Evolutionary conservation across 2,329 filamentous ascomycete species (phyloP), one percentile per base, ranked within the genome.

Genomic region (Penicillium sclerotiorum): DNA sequence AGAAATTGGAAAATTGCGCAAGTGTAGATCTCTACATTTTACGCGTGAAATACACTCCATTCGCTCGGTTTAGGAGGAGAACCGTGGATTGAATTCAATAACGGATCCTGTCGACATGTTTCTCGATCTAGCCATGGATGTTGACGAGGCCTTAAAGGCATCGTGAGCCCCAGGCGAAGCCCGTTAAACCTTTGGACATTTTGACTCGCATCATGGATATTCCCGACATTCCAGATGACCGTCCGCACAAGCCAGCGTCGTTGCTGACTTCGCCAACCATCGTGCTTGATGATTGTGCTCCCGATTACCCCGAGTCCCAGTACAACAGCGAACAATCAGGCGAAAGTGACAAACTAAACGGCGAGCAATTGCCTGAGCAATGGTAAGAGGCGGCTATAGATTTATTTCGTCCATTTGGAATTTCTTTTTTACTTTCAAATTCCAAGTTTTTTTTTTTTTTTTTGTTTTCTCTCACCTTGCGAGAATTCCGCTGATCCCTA

Each of bases 151-250:
- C 28, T 48, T 51, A 49, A 51, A 51, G 38, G 33, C n/a, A 25
- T n/a, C 36, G 22, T 13, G 13, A 28, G 15, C 28, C 38, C 28
- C 15, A 11, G 15, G 21, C 22, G 23, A 15, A 25, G 8, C 2
- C 7, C 21, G 20, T 20, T 7, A 20, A 37, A 18, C 6, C 27
- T 15, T 11, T 11, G 1, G n/a, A 44, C 20, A 18, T 20, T 11
- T n/a, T 32, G 37, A 18, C 11, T 30, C 15, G 28, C 36, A 27
- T 9, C 13, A 60, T 60, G 58, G 54, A 59, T 15, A 42, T 48
- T 8, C 54, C 58, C 13, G 53, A 46, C 15, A 60, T 59, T 23
- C 52, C 50, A 9, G 56, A 59, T 38, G 35, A 54, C 37, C 54
- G 54, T n/a, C 54, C 54, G 28, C 39, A 48, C 42, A 56, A 50